Evolutionary conservation across 352 stramenopile species (phyloP).

Genomic region (Phytophthora palmivora): DNA sequence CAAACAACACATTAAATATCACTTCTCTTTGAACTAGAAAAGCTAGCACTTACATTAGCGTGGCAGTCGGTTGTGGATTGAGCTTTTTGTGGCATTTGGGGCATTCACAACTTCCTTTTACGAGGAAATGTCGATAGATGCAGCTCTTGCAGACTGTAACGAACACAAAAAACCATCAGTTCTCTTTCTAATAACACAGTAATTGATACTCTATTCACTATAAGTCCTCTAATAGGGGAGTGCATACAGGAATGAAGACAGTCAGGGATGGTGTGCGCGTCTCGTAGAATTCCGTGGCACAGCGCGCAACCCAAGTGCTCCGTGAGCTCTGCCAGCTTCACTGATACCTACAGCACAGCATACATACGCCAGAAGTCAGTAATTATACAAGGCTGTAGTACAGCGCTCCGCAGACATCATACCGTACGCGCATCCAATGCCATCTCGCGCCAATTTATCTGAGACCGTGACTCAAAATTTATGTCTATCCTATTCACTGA

Average conservation of each 20-base stretch:
- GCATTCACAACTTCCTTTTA: slow-evolving; percentile 63
- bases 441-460: slow-evolving; percentile 27
- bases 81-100: slow-evolving; percentile 67
- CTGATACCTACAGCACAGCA: slow-evolving; percentile 43
- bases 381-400: too few species aligned
- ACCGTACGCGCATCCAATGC: slow-evolving; percentile 40
- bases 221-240: too few species aligned
- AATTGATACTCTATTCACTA: too few species aligned
- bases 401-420: slow-evolving; percentile 4
- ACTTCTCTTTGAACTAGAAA: background rate
- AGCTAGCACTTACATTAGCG: slow-evolving; percentile 58
- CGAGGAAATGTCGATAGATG: slow-evolving; percentile 81
- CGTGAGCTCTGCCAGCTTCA: slow-evolving; percentile 60
- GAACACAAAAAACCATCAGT: too few species aligned
- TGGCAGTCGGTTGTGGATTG: slow-evolving; percentile 61
- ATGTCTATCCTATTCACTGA: slow-evolving; percentile 2
- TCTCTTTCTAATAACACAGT: too few species aligned
- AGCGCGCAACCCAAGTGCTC: slow-evolving; percentile 73
- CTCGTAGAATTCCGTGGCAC: slow-evolving; percentile 69
- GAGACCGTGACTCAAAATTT: slow-evolving; percentile 16
- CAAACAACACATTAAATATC: background rate
- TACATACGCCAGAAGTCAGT: background rate
- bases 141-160: slow-evolving; percentile 86
- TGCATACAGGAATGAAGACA: slow-evolving; percentile 83
- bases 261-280: slow-evolving; percentile 84